Conservation (phyloP, 805 yeast genomes). For the Candida namnaoensis region DNA sequence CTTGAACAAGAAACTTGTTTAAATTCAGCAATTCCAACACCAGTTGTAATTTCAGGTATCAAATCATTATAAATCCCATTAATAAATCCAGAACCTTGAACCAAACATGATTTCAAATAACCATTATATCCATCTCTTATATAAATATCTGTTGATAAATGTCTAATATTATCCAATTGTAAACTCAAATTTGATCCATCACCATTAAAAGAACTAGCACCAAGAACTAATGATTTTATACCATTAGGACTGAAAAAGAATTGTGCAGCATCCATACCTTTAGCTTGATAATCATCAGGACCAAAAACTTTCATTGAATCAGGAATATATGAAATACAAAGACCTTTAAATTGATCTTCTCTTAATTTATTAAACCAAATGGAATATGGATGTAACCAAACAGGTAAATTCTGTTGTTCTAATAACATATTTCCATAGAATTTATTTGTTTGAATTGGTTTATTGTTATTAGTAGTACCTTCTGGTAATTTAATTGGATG, state of each 20-base stretch:
- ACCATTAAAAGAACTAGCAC: conserved; percentile 32
- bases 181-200: conserved; percentile 18
- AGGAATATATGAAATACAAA: conserved; percentile 59
- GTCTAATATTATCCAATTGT: conserved; percentile 17
- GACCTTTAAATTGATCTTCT: conserved; percentile 39
- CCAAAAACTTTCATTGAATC: conserved; percentile 60
- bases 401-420: conserved; percentile 57
- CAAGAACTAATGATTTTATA: conserved; percentile 47
- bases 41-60: conserved; percentile 47
- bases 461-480: conserved; percentile 11
- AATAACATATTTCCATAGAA: conserved; percentile 68
- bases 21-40: conserved; percentile 54
- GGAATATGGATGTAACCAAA: conserved; percentile 80
- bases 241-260: conserved; percentile 64
- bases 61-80: conserved; percentile 53
- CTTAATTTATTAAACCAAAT: conserved; percentile 46
- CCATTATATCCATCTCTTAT: conserved; percentile 22
- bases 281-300: conserved; percentile 55
- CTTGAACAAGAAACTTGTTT: conserved; percentile 27
- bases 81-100: conserved; percentile 78
- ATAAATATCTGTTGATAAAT: conserved; percentile 23
- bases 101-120: conserved; percentile 46
- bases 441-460: conserved; percentile 66
- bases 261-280: conserved; percentile 38
- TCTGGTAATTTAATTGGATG: conserved; percentile 21